Conservation (phyloP, 2,329 filamentous ascomycete species). For the Teratosphaeria pseudoeucalypti region DNA sequence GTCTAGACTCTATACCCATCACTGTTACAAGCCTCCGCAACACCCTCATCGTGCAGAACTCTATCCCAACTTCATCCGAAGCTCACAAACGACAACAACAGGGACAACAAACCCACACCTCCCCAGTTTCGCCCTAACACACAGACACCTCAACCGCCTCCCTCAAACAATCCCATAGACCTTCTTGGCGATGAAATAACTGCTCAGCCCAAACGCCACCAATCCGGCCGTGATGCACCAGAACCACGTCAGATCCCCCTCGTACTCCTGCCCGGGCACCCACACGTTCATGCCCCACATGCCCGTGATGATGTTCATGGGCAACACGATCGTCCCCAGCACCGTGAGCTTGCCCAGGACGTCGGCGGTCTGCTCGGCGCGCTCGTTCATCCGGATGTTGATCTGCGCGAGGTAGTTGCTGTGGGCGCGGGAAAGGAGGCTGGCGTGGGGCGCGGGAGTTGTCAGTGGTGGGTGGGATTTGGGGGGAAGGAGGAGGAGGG, state of each 20-base stretch:
- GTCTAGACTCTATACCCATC: too few species aligned
- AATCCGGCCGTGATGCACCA: constrained; percentile 59
- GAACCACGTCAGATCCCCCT: constrained; percentile 48
- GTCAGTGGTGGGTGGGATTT: constrained; percentile 9
- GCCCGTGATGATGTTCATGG: constrained; percentile 98
- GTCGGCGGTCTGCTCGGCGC: constrained; percentile 89
- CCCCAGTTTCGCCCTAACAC: background rate
- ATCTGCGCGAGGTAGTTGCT: constrained; percentile 98
- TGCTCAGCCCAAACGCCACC: constrained; percentile 65
- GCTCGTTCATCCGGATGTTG: constrained; percentile 97
- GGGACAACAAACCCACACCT: background rate
- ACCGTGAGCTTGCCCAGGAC: constrained; percentile 92
- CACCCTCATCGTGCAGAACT: too few species aligned
- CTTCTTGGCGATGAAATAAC: constrained; percentile 73
- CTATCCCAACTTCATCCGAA: background rate
- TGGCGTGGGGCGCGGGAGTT: constrained; percentile 25
- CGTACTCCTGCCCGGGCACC: constrained; percentile 82
- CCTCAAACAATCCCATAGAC: constrained; percentile 65
- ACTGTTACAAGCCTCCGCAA: too few species aligned
- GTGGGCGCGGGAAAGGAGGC: constrained; percentile 81
- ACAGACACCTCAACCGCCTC: background rate
- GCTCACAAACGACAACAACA: background rate
- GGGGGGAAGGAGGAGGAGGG: background rate
- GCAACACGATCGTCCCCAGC: constrained; percentile 88
- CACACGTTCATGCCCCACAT: constrained; percentile 90